Base-by-base conservation (phyloP, 2,329 filamentous ascomycete species). In the Didymella keratinophila region DNA sequence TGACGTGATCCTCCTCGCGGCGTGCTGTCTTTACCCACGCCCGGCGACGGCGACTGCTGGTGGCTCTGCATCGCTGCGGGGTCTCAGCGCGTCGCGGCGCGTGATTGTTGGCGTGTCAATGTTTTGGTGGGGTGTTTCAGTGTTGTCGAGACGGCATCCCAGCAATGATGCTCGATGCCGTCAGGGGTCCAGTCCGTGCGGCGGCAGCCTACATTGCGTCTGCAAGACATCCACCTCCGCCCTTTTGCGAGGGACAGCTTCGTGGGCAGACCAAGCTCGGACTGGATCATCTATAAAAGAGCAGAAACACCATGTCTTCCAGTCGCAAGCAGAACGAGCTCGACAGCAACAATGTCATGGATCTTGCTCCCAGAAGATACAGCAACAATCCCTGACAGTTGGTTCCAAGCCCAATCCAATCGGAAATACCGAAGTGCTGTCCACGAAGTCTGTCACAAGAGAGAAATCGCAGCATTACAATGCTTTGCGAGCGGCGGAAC, bases 61-160 rank as follows among this genome's bases (percentile, higher is more conserved):
- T 65, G 64, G 53, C 58, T 70, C 55, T 71, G 67, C 72, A 75
- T 75, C 34, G 45, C 63, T 62, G 65, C 68, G 49, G 54, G 60
- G 56, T 62, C 56, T 58, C 58, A 58, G 66, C 67, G 66, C 66
- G 61, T 62, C 49, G 63, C 64, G 64, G 64, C 69, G 67, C 69
- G 64, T 68, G 53, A 62, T 57, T 64, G 46, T 48, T 28, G 51
- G 52, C 55, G 36, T 42, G 46, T 45, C 44, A 37, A 37, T 58
- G 56, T 58, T 58, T 53, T 58, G 56, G 56, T 34, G 56, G 56
- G 50, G 56, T 53, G 50, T 58, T 58, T 58, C 45, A 37, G 28
- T 36, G 34, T 28, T 27, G 41, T 58, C 23, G 41, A 50, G 56
- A 43, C 41, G 56, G 45, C 27, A 41, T 36, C 39, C 37, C 23